phyloP scores from a whole-genome alignment of 208 protist species.

The Crithidia thermophila region DNA sequence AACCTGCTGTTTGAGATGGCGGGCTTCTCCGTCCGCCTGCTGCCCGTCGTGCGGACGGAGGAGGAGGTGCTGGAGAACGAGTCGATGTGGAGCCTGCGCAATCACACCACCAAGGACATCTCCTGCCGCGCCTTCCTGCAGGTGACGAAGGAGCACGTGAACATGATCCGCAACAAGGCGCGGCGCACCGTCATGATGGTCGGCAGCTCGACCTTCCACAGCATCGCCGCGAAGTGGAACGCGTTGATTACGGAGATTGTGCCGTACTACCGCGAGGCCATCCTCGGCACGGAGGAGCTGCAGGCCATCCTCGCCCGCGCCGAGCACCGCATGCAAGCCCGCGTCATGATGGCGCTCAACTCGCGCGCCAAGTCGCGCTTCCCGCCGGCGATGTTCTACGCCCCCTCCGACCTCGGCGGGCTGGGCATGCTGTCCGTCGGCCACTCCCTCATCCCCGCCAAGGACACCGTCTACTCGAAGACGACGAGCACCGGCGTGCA shows the following conservation, averaged over 20 bases:
- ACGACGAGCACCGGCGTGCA: constrained; percentile 99
- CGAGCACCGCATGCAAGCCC: constrained; percentile 99
- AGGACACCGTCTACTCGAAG: constrained; percentile 98
- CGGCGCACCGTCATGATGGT: constrained; percentile 99
- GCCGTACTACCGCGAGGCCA: constrained; percentile 99
- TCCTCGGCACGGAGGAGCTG: constrained; percentile 97
- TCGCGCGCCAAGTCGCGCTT: constrained; percentile 99
- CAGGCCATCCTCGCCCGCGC: constrained; percentile 99
- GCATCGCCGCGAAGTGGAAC: constrained; percentile 99
- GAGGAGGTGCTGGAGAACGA: constrained; percentile 95
- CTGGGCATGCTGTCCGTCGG: constrained; percentile 99
- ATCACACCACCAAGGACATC: constrained; percentile 98
- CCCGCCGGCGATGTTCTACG: constrained; percentile 99
- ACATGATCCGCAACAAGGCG: constrained; percentile 99
- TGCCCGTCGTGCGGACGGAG: constrained; percentile 90
- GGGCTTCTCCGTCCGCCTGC: constrained; percentile 99
- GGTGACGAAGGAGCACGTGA: constrained; percentile 96
- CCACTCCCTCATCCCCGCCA: constrained; percentile 99
- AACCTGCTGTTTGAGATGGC: constrained; percentile 99
- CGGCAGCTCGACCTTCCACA: constrained; percentile 99
- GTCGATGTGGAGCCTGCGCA: constrained; percentile 99
- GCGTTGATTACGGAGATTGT: constrained; percentile 99
- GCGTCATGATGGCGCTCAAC: constrained; percentile 99
- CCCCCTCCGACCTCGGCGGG: constrained; percentile 98
- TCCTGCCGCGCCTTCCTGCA: constrained; percentile 99